These are phyloP conservation scores for Mortierella sp. DNA, from an alignment of 371 early-diverging fungal species.

Conservation along the genomic window DNA sequence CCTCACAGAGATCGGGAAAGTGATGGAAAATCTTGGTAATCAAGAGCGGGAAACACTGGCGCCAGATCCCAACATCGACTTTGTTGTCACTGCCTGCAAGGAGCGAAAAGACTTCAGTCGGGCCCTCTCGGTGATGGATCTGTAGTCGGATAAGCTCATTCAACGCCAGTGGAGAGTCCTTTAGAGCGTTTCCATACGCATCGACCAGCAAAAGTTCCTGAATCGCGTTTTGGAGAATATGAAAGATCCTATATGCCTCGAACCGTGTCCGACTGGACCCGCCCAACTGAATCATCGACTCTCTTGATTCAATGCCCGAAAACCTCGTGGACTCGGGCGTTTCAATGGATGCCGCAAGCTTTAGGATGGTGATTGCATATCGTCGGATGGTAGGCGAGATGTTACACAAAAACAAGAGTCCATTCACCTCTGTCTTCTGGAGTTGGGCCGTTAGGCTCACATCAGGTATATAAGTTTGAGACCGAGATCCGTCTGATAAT, in stretches of 20 bases:
- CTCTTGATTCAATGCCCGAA: constrained; percentile 14
- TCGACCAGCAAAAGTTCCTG: constrained; percentile 65
- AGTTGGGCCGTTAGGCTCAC: constrained; percentile 62
- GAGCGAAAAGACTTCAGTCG: constrained; percentile 51
- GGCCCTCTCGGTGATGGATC: constrained; percentile 62
- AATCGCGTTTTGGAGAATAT: constrained; percentile 58
- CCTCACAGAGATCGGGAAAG: constrained; percentile 68
- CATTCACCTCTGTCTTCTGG: constrained; percentile 79
- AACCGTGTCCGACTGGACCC: constrained; percentile 35
- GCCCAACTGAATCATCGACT: constrained; percentile 31
- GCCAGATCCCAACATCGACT: constrained; percentile 63
- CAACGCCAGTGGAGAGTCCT: constrained; percentile 57
- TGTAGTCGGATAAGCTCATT: constrained; percentile 59
- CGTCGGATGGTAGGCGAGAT: constrained; percentile 67
- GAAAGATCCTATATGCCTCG: constrained; percentile 54
- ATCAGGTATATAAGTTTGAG: constrained; percentile 51
- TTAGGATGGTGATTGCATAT: constrained; percentile 67
- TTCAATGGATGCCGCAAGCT: constrained; percentile 63
- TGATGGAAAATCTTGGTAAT: constrained; percentile 69
- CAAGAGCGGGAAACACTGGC: constrained; percentile 73
- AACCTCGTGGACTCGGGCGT: constrained; percentile 40
- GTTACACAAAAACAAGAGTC: constrained; percentile 78
- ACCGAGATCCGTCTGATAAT: constrained; percentile 39
- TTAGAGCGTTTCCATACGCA: constrained; percentile 58
- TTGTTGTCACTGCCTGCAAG: constrained; percentile 63